phyloP scores from a whole-genome alignment of 2,329 filamentous ascomycete genomes.

The Alternaria tenuissima region DNA sequence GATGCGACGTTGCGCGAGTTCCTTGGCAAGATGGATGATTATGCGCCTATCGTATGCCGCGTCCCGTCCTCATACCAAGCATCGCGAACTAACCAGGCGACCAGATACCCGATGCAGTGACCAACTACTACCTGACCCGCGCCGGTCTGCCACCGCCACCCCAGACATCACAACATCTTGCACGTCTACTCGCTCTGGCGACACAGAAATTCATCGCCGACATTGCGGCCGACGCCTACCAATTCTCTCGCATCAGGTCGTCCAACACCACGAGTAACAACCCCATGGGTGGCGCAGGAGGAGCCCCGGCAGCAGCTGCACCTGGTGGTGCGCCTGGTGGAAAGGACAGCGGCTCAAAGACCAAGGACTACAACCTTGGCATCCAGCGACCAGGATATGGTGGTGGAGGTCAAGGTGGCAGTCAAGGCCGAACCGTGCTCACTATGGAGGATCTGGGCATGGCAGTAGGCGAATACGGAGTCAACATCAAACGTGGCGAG shows the following conservation, averaged over 20 bases:
- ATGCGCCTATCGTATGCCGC: slow-evolving; percentile 85
- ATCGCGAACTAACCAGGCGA: slow-evolving; percentile 20
- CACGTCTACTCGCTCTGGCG: slow-evolving; percentile 92
- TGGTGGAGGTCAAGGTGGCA: slow-evolving; percentile 87
- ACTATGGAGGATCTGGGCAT: slow-evolving; percentile 99
- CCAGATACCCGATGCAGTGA: slow-evolving; percentile 96
- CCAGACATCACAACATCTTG: slow-evolving; percentile 87
- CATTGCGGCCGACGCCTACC: slow-evolving; percentile 95
- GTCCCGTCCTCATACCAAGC: slow-evolving; percentile 4
- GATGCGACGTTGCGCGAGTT: slow-evolving; percentile 94
- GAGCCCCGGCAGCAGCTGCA: slow-evolving; percentile 67
- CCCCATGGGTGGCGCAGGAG: slow-evolving; percentile 79
- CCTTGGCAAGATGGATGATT: slow-evolving; percentile 95
- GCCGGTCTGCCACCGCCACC: slow-evolving; percentile 93
- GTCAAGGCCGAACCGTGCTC: slow-evolving; percentile 89
- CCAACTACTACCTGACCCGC: slow-evolving; percentile 96
- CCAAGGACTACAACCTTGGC: slow-evolving; percentile 58
- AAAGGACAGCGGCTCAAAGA: slow-evolving; percentile 52
- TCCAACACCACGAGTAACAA: slow-evolving; percentile 91
- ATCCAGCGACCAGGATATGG: slow-evolving; percentile 64
- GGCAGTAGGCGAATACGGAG: slow-evolving; percentile 96
- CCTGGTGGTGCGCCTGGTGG: slow-evolving; percentile 63
- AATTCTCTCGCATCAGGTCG: slow-evolving; percentile 95
- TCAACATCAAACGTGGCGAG: slow-evolving; percentile 96
- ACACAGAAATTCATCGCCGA: slow-evolving; percentile 99